phyloP scores from a whole-genome alignment of 148 eudicot species.

The Cornus controversa region DNA sequence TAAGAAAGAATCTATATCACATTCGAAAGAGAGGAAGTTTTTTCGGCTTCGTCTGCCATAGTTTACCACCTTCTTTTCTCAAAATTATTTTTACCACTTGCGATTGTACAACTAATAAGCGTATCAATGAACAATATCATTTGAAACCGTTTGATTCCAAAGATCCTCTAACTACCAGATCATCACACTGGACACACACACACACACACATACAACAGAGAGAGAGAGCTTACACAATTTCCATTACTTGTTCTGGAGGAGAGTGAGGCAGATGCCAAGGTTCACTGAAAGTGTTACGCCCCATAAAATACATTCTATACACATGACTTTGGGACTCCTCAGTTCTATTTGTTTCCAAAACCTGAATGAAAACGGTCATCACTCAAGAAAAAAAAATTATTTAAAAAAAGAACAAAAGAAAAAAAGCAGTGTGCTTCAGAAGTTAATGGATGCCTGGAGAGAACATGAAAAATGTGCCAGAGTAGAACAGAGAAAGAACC shows the following conservation, averaged over 20 bases:
- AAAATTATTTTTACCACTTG: not conserved
- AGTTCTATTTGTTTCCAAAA: conserved; percentile 82
- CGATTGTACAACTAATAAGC: not conserved
- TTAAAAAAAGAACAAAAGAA: conserved; percentile 13
- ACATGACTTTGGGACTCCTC: conserved; percentile 92
- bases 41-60: not conserved
- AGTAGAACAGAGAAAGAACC: conserved; percentile 36
- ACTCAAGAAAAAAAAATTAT: not conserved
- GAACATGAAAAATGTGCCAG: not conserved
- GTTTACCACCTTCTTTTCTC: not conserved
- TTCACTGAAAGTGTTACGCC: conserved; percentile 88
- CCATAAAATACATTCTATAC: conserved; percentile 88
- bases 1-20: not conserved
- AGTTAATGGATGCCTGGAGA: not conserved
- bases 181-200: not conserved
- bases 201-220: not conserved
- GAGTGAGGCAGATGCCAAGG: conserved; percentile 98
- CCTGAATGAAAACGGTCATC: conserved; percentile 46
- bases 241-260: conserved; percentile 89
- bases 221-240: conserved; percentile 72
- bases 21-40: not conserved
- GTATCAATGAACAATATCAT: too few relatives aligned
- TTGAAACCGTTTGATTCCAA: not conserved
- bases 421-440: not conserved
- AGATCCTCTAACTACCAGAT: conserved; percentile 2